Evolutionary conservation across 148 eudicot genomes (phyloP).

Genomic region (Fagopyrum tataricum): DNA sequence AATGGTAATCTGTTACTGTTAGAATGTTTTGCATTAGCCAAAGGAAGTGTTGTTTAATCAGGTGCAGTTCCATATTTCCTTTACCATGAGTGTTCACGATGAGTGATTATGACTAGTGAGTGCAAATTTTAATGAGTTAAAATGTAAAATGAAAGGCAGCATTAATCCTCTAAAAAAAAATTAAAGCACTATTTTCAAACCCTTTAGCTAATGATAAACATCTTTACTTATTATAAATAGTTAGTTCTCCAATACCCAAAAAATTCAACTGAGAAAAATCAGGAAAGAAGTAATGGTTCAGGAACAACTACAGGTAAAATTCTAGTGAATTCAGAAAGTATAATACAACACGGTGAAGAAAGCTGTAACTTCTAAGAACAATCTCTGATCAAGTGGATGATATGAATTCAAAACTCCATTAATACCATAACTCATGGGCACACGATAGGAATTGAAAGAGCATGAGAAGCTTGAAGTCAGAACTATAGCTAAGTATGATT

Average conservation of each 20-base stretch:
- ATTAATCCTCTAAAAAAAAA: background rate
- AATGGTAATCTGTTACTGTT: background rate
- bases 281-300: slow-evolving; percentile 4
- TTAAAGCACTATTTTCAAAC: background rate
- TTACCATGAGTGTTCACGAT: background rate
- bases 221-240: background rate
- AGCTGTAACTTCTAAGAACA: background rate
- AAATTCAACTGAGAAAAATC: background rate
- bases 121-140: background rate
- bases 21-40: background rate
- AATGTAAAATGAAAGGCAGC: background rate
- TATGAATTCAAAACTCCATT: background rate
- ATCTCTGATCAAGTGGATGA: background rate
- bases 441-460: background rate
- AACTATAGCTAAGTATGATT: background rate
- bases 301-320: background rate
- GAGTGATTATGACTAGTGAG: background rate
- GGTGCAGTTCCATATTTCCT: background rate
- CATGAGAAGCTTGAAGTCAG: background rate
- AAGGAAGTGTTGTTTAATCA: background rate
- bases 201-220: background rate
- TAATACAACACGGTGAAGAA: background rate
- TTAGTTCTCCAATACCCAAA: background rate
- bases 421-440: background rate
- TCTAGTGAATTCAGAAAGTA: background rate